Base-by-base conservation (phyloP, 805 yeast genomes). In the Kodamaea leandrae region DNA sequence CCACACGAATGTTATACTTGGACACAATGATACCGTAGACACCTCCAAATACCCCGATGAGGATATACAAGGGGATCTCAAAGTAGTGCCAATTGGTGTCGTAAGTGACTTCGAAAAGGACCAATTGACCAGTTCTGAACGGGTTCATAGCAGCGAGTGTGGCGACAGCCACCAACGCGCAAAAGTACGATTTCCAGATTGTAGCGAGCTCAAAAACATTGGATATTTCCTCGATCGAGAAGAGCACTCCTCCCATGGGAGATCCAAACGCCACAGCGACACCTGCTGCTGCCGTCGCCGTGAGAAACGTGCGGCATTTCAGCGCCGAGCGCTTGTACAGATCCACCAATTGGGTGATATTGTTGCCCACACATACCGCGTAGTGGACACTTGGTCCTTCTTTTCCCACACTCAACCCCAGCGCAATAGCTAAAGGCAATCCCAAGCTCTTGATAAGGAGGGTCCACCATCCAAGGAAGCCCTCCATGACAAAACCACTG, bases 381-480 rank as follows among this genome's bases (percentile, higher is more conserved):
- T 91, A 93, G 63, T 93, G 99, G 9, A 93, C 99, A 52, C 91
- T 81, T 2, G 99, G 99, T 0, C 99, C 99, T 58, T 93, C 99
- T 63, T 93, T 93, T 16, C 99, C 99, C 4, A 93, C 85, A 50
- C 91, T 84, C 27, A 93, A 63, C 0, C 99, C 99, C 1, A 96
- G 83, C 0, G 96, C 90, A 53, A 93, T 93, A 0, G 96, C 87
- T 45, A 93, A 66, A 0, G 99, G 99, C 32, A 93, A 65, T 0
- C 95, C 86, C 7, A 88, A 57, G 37, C 88, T 76, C 51, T 93
- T 93, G 40, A 91, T 79, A 1, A 78, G 48, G 17, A 91, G 66
- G 0, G 96, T 89, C 57, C 74, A 68, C 63, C 81, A 72, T 19
- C 82, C 84, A 39, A 93, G 71, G 53, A 91, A 93, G 3, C 85